phyloP scores from a whole-genome alignment of 208 protist genomes.

The Naegleria fowleri region DNA sequence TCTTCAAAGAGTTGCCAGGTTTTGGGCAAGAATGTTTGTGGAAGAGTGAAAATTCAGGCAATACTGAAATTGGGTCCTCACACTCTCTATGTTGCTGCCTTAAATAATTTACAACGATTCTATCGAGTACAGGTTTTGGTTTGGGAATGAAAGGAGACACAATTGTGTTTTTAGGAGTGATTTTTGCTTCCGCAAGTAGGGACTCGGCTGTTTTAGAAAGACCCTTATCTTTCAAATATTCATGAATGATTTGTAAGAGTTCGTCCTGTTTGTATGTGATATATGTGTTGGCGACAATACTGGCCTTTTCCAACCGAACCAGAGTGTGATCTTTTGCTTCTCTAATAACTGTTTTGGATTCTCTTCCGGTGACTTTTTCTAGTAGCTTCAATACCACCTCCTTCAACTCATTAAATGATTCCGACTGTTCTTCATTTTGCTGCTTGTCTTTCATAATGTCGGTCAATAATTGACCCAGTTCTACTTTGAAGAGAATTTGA shows the following conservation, averaged over 20 bases:
- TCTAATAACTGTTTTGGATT: background rate
- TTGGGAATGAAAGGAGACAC: background rate
- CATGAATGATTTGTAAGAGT: conserved; percentile 42
- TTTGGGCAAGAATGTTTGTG: conserved; percentile 25
- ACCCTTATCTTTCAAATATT: conserved; percentile 40
- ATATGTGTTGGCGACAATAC: conserved; percentile 37
- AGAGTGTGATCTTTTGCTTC: conserved; percentile 41
- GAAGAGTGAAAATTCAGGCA: conserved; percentile 36
- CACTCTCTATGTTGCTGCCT: conserved; percentile 41
- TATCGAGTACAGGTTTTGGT: conserved; percentile 29
- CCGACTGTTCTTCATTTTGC: background rate
- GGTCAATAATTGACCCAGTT: conserved; percentile 22
- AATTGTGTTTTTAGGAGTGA: background rate
- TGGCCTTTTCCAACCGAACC: conserved; percentile 36
- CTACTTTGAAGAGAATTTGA: conserved; percentile 44
- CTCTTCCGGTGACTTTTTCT: conserved; percentile 28
- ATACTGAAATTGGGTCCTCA: conserved; percentile 31
- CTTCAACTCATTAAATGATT: background rate
- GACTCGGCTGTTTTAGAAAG: conserved; percentile 30
- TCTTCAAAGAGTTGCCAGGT: background rate
- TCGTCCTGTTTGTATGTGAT: conserved; percentile 42
- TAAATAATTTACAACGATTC: conserved; percentile 39
- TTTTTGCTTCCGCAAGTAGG: conserved; percentile 29
- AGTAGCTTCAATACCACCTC: background rate
- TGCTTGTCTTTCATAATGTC: conserved; percentile 26